Base-by-base conservation (phyloP, 1,284 basidiomycete species). In the Marasmius tenuissimus region DNA sequence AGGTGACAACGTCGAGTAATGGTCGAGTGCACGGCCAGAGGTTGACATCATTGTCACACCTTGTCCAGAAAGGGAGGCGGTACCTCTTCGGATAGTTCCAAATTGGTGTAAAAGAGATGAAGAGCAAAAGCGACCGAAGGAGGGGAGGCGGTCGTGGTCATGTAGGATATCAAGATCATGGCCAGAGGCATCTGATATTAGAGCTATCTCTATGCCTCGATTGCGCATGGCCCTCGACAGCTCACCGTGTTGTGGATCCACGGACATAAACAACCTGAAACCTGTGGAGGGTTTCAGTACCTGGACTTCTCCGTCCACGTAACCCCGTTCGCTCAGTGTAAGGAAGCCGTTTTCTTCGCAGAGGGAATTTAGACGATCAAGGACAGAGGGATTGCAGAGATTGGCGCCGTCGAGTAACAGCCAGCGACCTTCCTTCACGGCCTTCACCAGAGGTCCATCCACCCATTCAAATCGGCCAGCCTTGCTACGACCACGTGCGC, bases 181-280 rank as follows among this genome's bases (percentile, higher is more conserved):
- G 9, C 73, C 65, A 20, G 71, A 71, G 57, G 74, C 70, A 40
- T 63, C 59, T 11, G 70, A 59, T 14, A 80, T 63, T 39, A 92
- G 69, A 33, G 83, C 84, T 40, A 99, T 84, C 74, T 99, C 97
- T 48, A 98, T 82, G 39, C 97, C 97, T 66, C 97, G 89, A 74
- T 99, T 99, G 47, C 97, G 88, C 97, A 99, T 99, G 1, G 97
- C 97, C 42, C 97, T 85, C 7, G 97, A 98, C 10, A 99, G 81
- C 76, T 99, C 97, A 54, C 97, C 98, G 66, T 92, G 85, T 63
- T 89, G 87, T 20, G 95, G 91, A 71, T 99, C 94, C 61, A 97
- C 87, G 4, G 90, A 88, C 95, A 99, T 97, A 76, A 99, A 93
- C 9, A 99, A 80, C 38, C 96, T 85, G 78, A 99, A 99, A 68